Percentiles rank a stretch among this genome's conserved stretches.
phyloP scores from a whole-genome alignment of 2,329 filamentous ascomycete species.

The Diplocarpon rosae region DNA sequence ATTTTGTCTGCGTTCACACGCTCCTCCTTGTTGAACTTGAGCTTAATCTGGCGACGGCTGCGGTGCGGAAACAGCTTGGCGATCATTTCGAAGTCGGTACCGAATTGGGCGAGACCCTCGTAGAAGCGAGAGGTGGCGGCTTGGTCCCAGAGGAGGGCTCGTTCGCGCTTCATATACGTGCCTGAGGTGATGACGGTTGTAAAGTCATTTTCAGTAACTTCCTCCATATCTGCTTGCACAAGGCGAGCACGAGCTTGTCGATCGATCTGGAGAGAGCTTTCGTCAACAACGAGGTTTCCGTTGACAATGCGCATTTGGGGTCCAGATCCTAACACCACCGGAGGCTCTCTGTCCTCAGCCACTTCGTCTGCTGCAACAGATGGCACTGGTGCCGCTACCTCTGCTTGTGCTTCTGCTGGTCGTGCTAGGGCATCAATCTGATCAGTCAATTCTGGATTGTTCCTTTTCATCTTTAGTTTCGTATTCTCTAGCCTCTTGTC shows the following conservation, averaged over 20 bases:
- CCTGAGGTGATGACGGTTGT: constrained; percentile 58
- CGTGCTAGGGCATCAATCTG: constrained; percentile 3
- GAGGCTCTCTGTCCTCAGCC: not conserved
- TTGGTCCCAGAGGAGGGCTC: constrained; percentile 58
- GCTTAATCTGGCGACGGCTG: constrained; percentile 63
- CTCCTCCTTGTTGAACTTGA: constrained; percentile 76
- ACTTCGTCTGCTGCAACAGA: not conserved
- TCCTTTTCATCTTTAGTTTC: constrained; percentile 21
- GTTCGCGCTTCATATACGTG: constrained; percentile 55
- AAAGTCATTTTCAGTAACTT: constrained; percentile 69
- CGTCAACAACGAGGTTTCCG: constrained; percentile 62
- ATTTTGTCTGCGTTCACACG: constrained; percentile 52
- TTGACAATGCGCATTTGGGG: constrained; percentile 21
- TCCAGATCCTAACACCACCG: constrained; percentile 3
- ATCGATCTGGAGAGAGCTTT: constrained; percentile 56
- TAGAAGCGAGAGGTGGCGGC: constrained; percentile 67
- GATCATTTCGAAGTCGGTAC: constrained; percentile 76
- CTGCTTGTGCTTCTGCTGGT: constrained; percentile 5
- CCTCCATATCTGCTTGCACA: constrained; percentile 37
- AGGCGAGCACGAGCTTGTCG: constrained; percentile 51
- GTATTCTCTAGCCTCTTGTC: constrained; percentile 31
- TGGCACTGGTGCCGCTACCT: constrained; percentile 1
- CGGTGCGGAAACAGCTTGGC: constrained; percentile 62
- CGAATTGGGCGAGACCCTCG: constrained; percentile 62
- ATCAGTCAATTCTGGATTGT: constrained; percentile 17